Base-by-base conservation (phyloP, 192 early-diverging fungal species). In the Dispira parvispora region DNA sequence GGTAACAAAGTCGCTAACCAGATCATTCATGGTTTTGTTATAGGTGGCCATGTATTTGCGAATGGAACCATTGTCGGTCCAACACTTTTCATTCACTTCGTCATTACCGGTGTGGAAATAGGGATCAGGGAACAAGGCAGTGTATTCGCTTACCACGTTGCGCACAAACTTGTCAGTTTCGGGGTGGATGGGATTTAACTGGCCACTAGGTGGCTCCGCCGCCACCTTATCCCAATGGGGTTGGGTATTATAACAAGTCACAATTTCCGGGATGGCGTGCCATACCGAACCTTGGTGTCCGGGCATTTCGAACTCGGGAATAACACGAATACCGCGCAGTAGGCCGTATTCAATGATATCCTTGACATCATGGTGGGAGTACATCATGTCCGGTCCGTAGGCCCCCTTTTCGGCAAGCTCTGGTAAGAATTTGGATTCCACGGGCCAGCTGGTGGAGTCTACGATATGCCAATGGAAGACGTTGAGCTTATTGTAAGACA, bases 291-390 rank as follows among this genome's bases (percentile, higher is more conserved):
- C 71, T n/a, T 80, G 84, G 65, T 94, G 87, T 2, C 85, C 86
- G 12, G 89, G 88, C 75, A 89, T 88, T 68, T 96, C 91, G 61
- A 93, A 80, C 68, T 96, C 93, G 3, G 91, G 91, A 62, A 94
- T 87, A 20, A 96, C 72, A n/a, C 93, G 81, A 53, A 94, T 81
- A n/a, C 88, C 89, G 26, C 84, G 81, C 45, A 72, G 77, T 12
- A 71, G 68, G 26, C 78, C 90, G 68, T 90, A 92, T n/a, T 79
- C 60, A 44, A 94, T 77, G 27, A 96, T 72, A 0, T 67, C 64
- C 44, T 74, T 16, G 23, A 94, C 82, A 38, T 94, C 90, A 11
- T 69, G 58, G 61, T 89, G 82, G 21, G 79, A 73, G 74, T 94
- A 92, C 32, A 72, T 71, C 72, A 88, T 78, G 32, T 66, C 64